phyloP scores from a whole-genome alignment of 2,329 filamentous ascomycete genomes.

The Lizonia empirigonia region DNA sequence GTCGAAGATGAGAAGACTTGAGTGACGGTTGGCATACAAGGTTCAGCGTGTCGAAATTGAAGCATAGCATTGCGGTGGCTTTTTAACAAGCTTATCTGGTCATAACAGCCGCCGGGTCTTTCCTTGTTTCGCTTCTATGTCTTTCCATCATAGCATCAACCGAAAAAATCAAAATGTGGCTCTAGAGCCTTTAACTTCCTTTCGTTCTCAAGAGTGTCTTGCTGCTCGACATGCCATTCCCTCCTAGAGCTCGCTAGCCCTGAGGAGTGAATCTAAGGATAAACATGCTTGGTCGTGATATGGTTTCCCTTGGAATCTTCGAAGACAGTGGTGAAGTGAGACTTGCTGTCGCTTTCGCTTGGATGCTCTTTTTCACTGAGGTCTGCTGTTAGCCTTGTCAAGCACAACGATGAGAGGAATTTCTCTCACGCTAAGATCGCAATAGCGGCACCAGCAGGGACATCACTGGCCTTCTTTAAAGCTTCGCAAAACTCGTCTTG shows the following conservation, averaged over 20 bases:
- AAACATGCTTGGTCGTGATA: not conserved
- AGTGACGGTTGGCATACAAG: conserved; percentile 4
- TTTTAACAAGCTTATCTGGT: conserved; percentile 6
- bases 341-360: conserved; percentile 5
- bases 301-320: conserved; percentile 9
- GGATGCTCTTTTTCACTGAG: conserved; percentile 9
- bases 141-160: conserved; percentile 4
- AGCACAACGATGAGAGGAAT: conserved; percentile 1
- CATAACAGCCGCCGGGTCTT: conserved; percentile 1
- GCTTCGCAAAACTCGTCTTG: conserved; percentile 4
- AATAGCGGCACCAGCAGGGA: conserved; percentile 7
- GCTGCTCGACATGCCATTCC: conserved; percentile 3
- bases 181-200: conserved; percentile 3
- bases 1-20: conserved; percentile 3
- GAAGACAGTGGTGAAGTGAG: conserved; percentile 9
- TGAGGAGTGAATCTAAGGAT: not conserved
- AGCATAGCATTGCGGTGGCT: conserved; percentile 7
- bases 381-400: conserved; percentile 4
- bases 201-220: conserved; percentile 4
- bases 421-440: conserved; percentile 7
- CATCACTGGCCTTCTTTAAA: conserved; percentile 1
- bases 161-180: conserved; percentile 5
- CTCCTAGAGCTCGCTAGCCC: conserved; percentile 1
- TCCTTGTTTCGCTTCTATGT: conserved; percentile 7
- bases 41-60: conserved; percentile 7